Evolutionary conservation across 2,329 filamentous ascomycete species (phyloP).

Genomic region (Berkeleyomyces basicola): DNA sequence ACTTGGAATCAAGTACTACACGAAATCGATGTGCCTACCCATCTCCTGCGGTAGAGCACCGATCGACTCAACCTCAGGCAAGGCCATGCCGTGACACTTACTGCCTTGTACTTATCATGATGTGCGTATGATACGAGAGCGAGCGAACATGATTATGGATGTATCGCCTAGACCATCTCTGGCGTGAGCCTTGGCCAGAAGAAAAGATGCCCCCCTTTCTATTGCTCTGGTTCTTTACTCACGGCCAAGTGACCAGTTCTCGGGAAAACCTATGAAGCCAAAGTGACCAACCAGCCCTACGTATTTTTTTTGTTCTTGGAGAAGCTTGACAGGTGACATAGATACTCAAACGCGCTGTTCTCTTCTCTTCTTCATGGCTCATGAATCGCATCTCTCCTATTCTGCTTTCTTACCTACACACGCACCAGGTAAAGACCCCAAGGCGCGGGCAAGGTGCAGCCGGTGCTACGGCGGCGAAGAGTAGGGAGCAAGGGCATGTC

Average conservation of each 20-base stretch:
- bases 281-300: neutral
- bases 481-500: neutral
- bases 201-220: no score
- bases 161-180: no score
- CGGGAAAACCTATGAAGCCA: neutral
- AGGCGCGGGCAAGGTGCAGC: neutral
- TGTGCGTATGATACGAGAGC: no score
- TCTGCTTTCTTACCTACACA: neutral
- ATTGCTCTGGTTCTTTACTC: no score
- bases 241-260: no score
- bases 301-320: neutral
- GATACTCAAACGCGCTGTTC: neutral
- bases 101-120: no score
- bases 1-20: neutral
- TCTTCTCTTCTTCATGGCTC: neutral
- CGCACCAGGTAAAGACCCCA: neutral
- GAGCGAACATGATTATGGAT: no score
- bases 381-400: no score
- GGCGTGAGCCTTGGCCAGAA: no score
- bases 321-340: neutral
- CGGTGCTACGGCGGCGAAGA: neutral
- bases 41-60: neutral
- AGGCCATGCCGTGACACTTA: neutral
- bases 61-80: neutral
- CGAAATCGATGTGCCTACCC: neutral